These are phyloP conservation scores for Backusella liffmaniae DNA, from an alignment of 192 early-diverging fungal genomes.

Conservation along the genomic window DNA sequence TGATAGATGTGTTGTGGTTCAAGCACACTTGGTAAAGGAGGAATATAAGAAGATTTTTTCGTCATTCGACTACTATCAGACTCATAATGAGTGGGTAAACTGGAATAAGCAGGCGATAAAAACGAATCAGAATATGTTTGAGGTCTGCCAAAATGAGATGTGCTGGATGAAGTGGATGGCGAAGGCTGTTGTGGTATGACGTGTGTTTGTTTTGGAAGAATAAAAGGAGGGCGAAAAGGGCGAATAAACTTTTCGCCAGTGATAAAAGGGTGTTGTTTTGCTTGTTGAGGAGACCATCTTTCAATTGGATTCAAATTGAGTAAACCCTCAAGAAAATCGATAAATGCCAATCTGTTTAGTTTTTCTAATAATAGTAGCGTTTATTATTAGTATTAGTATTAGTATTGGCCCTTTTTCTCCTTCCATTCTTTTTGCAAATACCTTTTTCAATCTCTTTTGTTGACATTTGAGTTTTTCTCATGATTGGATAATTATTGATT, in stretches of 20 bases:
- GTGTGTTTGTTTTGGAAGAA: constrained; percentile 12
- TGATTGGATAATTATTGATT: constrained; percentile 82
- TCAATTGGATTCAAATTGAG: constrained; percentile 88
- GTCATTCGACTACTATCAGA: background rate
- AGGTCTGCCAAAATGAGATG: background rate
- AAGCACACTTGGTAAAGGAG: constrained; percentile 15
- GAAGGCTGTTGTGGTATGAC: background rate
- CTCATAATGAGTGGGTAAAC: constrained; percentile 13
- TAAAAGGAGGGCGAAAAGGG: constrained; percentile 58
- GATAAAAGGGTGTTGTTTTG: constrained; percentile 92
- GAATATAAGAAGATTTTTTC: constrained; percentile 9
- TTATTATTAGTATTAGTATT: background rate
- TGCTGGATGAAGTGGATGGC: background rate
- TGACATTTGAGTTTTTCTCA: constrained; percentile 57
- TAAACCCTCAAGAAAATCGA: constrained; percentile 92
- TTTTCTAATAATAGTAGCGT: constrained; percentile 51
- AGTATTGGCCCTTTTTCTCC: background rate
- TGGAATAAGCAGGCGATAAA: constrained; percentile 16
- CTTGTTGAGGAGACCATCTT: constrained; percentile 95
- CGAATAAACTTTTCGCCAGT: constrained; percentile 80
- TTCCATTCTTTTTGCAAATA: constrained; percentile 24
- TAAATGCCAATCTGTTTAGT: constrained; percentile 70
- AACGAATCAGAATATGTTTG: constrained; percentile 2
- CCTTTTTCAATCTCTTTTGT: constrained; percentile 74
- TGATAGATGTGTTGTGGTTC: constrained; percentile 8